These are phyloP conservation scores for Musa itinerans DNA, from an alignment of 176 grass and related monocot genomes.

Conservation along the genomic window DNA sequence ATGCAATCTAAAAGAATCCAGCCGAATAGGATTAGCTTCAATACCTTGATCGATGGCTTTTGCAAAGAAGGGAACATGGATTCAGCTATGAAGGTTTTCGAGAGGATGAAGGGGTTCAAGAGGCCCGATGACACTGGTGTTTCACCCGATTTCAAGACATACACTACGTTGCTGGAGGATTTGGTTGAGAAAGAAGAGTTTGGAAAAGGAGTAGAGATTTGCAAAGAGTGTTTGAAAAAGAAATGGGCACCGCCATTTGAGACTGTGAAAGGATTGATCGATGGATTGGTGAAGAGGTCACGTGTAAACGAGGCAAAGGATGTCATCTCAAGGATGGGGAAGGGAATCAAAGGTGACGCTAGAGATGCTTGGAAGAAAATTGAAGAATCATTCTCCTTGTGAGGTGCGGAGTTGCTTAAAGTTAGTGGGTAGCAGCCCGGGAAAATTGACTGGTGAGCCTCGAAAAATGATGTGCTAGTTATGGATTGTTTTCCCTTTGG, in stretches of 20 bases:
- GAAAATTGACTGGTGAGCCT: no score
- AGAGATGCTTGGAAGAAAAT: conserved; percentile 60
- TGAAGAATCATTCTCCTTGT: conserved; percentile 36
- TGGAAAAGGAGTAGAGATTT: conserved; percentile 37
- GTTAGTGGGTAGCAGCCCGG: no score
- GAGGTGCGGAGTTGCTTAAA: conserved; percentile 4
- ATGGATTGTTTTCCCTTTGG: no score
- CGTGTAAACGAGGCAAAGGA: conserved; percentile 52
- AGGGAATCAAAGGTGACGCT: conserved; percentile 38
- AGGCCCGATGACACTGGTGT: conserved; percentile 30
- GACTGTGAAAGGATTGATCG: conserved; percentile 38
- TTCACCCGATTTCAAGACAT: conserved; percentile 49
- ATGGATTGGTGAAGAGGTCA: conserved; percentile 48
- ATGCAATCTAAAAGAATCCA: conserved; percentile 35
- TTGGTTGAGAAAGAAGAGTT: conserved; percentile 49
- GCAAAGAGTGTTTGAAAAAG: conserved; percentile 45
- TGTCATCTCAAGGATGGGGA: conserved; percentile 34
- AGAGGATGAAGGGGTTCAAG: conserved; percentile 41
- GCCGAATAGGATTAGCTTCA: conserved; percentile 39
- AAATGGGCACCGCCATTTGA: conserved; percentile 65
- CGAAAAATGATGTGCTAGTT: no score
- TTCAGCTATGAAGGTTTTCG: conserved; percentile 42
- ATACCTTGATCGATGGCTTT: conserved; percentile 47
- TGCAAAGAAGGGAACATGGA: conserved; percentile 45
- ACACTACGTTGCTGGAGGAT: conserved; percentile 36